phyloP scores from a whole-genome alignment of 306 rosid species.

The Glycine latifolia region DNA sequence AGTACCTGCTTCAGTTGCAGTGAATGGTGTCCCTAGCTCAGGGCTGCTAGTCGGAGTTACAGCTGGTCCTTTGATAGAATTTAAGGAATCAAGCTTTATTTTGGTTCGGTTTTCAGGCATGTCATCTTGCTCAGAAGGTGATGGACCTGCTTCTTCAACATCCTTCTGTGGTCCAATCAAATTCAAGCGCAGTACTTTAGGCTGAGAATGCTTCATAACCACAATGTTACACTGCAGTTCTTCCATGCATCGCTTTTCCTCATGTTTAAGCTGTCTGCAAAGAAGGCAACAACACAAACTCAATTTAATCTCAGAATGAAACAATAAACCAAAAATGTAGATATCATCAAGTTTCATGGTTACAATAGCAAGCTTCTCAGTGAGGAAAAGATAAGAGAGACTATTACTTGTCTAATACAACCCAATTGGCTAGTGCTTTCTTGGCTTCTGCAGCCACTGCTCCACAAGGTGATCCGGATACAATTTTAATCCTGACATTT shows the following conservation, averaged over 20 bases:
- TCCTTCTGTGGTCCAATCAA: constrained; percentile 77
- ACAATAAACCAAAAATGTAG: background rate
- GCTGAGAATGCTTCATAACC: constrained; percentile 90
- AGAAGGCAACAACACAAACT: constrained; percentile 26
- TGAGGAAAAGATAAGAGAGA: constrained; percentile 38
- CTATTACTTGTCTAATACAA: constrained; percentile 92
- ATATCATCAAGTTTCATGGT: constrained; percentile 5
- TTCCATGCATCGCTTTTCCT: constrained; percentile 96
- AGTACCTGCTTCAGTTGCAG: constrained; percentile 85
- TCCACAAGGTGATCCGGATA: constrained; percentile 94
- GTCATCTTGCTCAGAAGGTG: constrained; percentile 63
- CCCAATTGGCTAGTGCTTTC: constrained; percentile 92
- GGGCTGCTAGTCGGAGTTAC: constrained; percentile 99
- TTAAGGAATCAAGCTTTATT: constrained; percentile 58
- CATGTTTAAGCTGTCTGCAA: constrained; percentile 86
- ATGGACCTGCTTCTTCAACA: constrained; percentile 55
- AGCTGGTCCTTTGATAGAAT: constrained; percentile 70
- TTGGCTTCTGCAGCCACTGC: constrained; percentile 92
- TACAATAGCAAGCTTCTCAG: constrained; percentile 41
- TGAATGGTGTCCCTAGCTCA: constrained; percentile 93
- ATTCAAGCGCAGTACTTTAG: constrained; percentile 95
- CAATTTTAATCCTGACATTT: constrained; percentile 90
- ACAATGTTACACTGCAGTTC: constrained; percentile 98
- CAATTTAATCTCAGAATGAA: constrained; percentile 19
- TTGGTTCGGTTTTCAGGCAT: constrained; percentile 58